A percentile compares a stretch with the other conserved stretches of the same genome.
These are phyloP conservation scores for Aspergillus fumigatiaffinis DNA, from an alignment of 2,329 filamentous ascomycete genomes.

Conservation along the genomic window DNA sequence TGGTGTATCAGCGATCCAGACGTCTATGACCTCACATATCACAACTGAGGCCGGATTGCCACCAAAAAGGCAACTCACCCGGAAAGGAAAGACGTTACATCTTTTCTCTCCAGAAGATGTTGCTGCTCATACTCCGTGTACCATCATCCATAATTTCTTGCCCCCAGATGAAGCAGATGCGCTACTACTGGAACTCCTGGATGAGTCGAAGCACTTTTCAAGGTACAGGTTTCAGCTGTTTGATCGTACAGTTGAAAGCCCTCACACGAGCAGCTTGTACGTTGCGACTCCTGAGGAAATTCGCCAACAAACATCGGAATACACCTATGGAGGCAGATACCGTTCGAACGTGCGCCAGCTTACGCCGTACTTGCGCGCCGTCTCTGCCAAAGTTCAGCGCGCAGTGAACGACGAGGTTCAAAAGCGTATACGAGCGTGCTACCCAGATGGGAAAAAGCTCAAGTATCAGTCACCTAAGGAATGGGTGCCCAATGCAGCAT, in stretches of 20 bases:
- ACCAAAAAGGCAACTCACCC: conserved; percentile 49
- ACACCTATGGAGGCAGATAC: conserved; percentile 77
- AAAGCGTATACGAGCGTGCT: conserved; percentile 63
- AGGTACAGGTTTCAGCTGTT: conserved; percentile 78
- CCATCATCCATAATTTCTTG: conserved; percentile 88
- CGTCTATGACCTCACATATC: conserved; percentile 57
- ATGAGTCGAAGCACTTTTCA: conserved; percentile 68
- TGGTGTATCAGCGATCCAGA: conserved; percentile 53
- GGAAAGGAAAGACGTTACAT: conserved; percentile 77
- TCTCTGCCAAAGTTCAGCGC: conserved; percentile 66
- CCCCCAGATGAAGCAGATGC: conserved; percentile 66
- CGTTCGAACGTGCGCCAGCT: conserved; percentile 73
- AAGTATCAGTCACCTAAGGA: conserved; percentile 67
- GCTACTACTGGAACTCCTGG: conserved; percentile 70
- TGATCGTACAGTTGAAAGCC: conserved; percentile 78
- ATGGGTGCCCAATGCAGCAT: conserved; percentile 85
- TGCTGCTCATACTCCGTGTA: conserved; percentile 79
- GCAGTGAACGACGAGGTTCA: conserved; percentile 76
- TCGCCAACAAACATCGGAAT: conserved; percentile 68
- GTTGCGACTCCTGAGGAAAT: conserved; percentile 71
- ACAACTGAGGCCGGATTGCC: conserved; percentile 35
- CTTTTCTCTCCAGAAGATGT: conserved; percentile 79
- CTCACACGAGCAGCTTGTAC: conserved; percentile 80
- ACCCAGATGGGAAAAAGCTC: conserved; percentile 69
- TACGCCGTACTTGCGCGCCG: conserved; percentile 67